Evolutionary conservation across 2,329 filamentous ascomycete species (phyloP), one percentile per base, ranked within the genome.

Genomic region (Fusarium compactum): DNA sequence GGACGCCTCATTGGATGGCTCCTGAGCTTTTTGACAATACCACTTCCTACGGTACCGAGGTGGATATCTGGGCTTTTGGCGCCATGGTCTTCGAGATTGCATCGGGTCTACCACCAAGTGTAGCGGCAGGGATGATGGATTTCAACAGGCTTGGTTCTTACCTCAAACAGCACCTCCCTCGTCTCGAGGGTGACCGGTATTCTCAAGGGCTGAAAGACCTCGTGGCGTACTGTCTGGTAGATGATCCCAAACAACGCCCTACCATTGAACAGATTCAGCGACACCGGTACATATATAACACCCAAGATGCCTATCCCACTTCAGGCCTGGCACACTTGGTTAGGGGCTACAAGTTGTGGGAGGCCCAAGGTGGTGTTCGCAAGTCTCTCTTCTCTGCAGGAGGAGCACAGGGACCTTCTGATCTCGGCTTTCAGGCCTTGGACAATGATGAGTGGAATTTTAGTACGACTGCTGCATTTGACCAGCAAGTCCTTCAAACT

Each of bases 1-100:
- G 93, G 24, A 96, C 93, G 0, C 91, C 91, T 5, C 90, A 95
- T 79, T 96, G 92, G 91, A 95, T 96, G 92, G 92, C 93, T 0
- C 92, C 91, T 0, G 93, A 96, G 74, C 84, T 95, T 15, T 90
- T 92, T 72, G 88, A 91, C 61, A 84, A 87, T 40, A 83, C 86
- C 6, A 84, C 86, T 12, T 88, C 89, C 8, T 92, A 92, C 76
- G 90, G 90, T 62, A 91, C 89, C 16, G 90, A 91, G 74, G 89
- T 92, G 45, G 93, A 96, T 73, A 94, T 95, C 53, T 96, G 93
- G 93, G 92, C 93, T 4, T 94, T 93, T 77, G 93, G 93, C 3
- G 92, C 92, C 66, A 92, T 94, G 78, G 85, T 94, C 3, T 94
- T 89, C 74, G 93, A 96, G 79, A 92, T 95, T 78, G 92, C 93